These are phyloP conservation scores for Trichoderma erinaceum DNA, from an alignment of 495 filamentous ascomycete genomes.

Conservation along the genomic window DNA sequence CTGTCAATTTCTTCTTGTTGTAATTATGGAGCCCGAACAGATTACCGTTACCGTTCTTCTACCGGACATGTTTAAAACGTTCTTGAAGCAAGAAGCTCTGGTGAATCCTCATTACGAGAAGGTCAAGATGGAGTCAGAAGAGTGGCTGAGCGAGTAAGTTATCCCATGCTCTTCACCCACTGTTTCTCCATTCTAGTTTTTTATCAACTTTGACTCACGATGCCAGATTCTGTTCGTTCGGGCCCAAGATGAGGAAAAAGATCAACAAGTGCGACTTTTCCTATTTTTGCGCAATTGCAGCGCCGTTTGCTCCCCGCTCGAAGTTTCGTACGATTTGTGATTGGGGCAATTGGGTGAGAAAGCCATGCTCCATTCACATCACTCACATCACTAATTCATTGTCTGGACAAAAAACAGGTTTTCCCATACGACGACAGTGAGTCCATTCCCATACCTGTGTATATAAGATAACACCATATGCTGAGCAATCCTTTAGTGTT, in stretches of 20 bases:
- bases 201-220: not conserved
- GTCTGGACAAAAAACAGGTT: not conserved
- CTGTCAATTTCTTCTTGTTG: no score
- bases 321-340: conserved; percentile 28
- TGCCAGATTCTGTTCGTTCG: conserved; percentile 15
- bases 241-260: conserved; percentile 18
- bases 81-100: conserved; percentile 24
- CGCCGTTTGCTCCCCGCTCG: conserved; percentile 22
- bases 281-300: conserved; percentile 24
- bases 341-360: conserved; percentile 32
- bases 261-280: conserved; percentile 21
- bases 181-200: no score
- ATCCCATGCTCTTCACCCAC: not conserved
- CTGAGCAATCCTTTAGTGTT: conserved; percentile 24
- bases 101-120: conserved; percentile 28
- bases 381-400: not conserved
- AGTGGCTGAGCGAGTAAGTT: not conserved
- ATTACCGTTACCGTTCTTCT: conserved; percentile 21
- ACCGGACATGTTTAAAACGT: conserved; percentile 33
- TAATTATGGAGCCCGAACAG: not conserved
- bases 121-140: conserved; percentile 18
- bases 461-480: not conserved
- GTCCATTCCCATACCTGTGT: not conserved
- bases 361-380: not conserved
- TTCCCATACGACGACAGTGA: conserved; percentile 14